Evolutionary conservation across 305 asterid genomes (phyloP), one percentile per base, ranked within the genome.

Genomic region (Coffea humblotiana): DNA sequence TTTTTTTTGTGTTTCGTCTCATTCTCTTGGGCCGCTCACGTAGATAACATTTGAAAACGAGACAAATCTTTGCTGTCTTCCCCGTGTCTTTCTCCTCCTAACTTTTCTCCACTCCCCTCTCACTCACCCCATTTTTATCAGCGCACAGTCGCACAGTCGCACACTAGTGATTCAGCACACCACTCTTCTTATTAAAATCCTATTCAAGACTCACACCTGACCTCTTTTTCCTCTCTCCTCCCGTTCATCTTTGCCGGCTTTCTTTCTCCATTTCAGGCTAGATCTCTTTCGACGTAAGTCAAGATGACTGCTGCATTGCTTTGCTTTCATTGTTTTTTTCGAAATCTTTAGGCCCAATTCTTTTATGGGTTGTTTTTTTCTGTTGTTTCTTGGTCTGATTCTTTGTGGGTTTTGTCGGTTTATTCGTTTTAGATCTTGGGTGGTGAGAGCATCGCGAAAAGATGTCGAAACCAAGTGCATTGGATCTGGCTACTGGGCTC

Each of bases 401-500:
- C 43, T 40, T 40, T 45, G 37, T 74, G 75, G 27, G 37, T 52
- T 11, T 40, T 5, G 18, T 67, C 69, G 52, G 58, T 69, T 58
- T 67, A 5, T 8, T 25, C 12, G 54, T 66, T 15, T 78, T 83
- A 82, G 92, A 87, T 88, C 90, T 84, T 79, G 27, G 21, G 27
- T 21, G 14, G 70, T 69, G 78, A 77, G 25, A 81, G 85, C 58
- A 78, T 67, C 66, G 63, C 45, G 71, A 70, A 84, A 83, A 85
- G 82, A 95, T 95, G 98, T 84, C 98, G 74, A 93, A 87, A 80
- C 85, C 88, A 61, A 97, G 97, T 75, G 79, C 98, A 72, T 80
- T 95, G 91, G 96, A 92, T 92, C 93, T 95, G 90, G 98, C 98
- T 76, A 81, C 96, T 88, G 97, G 97, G 71, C 88, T 93, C 74